These are phyloP conservation scores for Globisporangium rhizosaccharum DNA, from an alignment of 352 stramenopile species.

Conservation along the genomic window DNA sequence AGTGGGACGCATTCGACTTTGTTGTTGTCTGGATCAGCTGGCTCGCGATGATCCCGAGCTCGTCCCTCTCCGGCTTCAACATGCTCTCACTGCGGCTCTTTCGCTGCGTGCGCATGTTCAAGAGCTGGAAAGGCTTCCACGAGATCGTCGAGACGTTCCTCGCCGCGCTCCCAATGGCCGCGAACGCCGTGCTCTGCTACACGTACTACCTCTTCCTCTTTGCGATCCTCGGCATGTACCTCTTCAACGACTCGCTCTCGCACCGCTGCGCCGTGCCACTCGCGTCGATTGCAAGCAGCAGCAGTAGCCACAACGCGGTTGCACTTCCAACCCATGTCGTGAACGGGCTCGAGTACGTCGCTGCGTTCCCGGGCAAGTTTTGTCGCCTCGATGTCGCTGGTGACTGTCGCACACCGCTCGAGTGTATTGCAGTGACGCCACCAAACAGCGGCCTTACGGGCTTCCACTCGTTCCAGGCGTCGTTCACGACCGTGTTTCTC, in stretches of 20 bases:
- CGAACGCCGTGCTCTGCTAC: slow-evolving; percentile 71
- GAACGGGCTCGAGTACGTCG: slow-evolving; percentile 31
- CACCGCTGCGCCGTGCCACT: slow-evolving; percentile 48
- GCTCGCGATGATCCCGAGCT: slow-evolving; percentile 41
- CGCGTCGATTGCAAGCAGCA: slow-evolving; percentile 16
- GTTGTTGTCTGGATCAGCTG: slow-evolving; percentile 56
- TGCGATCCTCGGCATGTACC: slow-evolving; percentile 81
- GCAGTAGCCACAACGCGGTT: background rate
- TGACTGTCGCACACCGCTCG: slow-evolving; percentile 30
- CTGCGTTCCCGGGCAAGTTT: slow-evolving; percentile 49
- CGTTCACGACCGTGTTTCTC: slow-evolving; percentile 77
- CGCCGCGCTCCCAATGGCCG: slow-evolving; percentile 60
- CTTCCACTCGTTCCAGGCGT: slow-evolving; percentile 81
- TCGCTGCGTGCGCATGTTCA: slow-evolving; percentile 59
- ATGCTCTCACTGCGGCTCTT: slow-evolving; percentile 73
- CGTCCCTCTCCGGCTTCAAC: slow-evolving; percentile 53
- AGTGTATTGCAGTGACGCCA: slow-evolving; percentile 50
- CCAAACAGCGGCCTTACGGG: slow-evolving; percentile 74
- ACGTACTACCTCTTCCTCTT: slow-evolving; percentile 86
- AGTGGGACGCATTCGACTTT: slow-evolving; percentile 73
- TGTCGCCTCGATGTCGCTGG: slow-evolving; percentile 26
- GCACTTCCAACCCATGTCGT: slow-evolving; percentile 14
- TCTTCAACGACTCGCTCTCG: slow-evolving; percentile 80
- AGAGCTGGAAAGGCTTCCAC: slow-evolving; percentile 70
- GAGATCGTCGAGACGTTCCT: slow-evolving; percentile 79